Base-by-base conservation (phyloP, 768 basidiomycete genomes). In the Pisolithus albus region DNA sequence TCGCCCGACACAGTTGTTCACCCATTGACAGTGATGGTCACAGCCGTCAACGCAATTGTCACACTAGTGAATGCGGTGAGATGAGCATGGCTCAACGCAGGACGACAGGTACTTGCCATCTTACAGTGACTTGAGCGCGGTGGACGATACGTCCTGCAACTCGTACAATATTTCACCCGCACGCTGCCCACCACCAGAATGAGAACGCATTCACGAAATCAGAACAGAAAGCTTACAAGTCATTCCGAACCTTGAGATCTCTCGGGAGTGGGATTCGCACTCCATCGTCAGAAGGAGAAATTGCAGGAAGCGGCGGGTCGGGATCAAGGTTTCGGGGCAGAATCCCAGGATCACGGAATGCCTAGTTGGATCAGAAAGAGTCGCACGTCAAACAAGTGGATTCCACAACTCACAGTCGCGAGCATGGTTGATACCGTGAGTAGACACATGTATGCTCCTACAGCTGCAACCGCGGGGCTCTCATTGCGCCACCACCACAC, bases 11-110 rank as follows among this genome's bases (percentile, higher is more conserved):
- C 96, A 98, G 64, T 92, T 96, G 66, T 97, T 96, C 18, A 99
- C 82, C 87, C 86, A 88, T 63, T 85, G 84, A 56, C 86, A 89
- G 63, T 92, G 91, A 63, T 94, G 89, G 65, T 95, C 93, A 57
- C 94, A 97, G 9, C 86, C 85, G 57, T 97, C 94, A 15, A 97
- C 92, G 62, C 95, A 99, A 64, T 98, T 98, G 60, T 96, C 92
- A 64, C 95, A 99, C 88, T 94, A 58, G 2, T 4, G 42, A 23
- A 11, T 42, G 41, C 24, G 32, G 19, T 53, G 43, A 64, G 52
- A 23, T 28, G 21, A 13, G 21, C 24, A 10, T 21, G 42, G 15
- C n/a, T 24, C 36, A 18, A 47, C 18, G 46, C 30, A 28, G 26
- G 15, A 21, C 18, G 11, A 46, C 30, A n/a, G 36, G 11, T 9